phyloP scores from a whole-genome alignment of 2,329 filamentous ascomycete genomes.

The Herpotrichia juniperi region DNA sequence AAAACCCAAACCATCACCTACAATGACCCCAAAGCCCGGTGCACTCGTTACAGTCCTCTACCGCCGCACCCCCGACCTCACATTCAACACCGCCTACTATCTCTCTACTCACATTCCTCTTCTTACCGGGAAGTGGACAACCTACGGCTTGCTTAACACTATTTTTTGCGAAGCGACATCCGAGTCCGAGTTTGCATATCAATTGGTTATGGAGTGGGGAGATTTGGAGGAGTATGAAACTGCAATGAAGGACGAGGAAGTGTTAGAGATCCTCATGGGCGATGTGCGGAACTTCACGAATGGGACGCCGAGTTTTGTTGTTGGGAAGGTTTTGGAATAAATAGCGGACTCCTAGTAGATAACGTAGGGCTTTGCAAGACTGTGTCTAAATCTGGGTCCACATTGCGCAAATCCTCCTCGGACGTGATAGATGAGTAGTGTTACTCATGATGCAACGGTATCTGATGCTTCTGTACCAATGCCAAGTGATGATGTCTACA shows the following conservation, averaged over 20 bases:
- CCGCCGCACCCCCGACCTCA: constrained; percentile 35
- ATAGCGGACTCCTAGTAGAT: not conserved
- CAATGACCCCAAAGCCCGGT: constrained; percentile 1
- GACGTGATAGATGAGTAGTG: no score
- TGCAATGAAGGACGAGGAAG: constrained; percentile 9
- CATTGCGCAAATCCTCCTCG: no score
- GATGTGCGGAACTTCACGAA: constrained; percentile 37
- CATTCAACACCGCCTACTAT: constrained; percentile 55
- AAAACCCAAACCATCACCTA: not conserved
- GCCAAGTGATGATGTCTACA: no score
- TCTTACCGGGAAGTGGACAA: constrained; percentile 42
- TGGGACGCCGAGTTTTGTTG: constrained; percentile 34
- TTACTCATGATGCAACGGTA: constrained; percentile 34
- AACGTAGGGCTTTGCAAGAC: no score
- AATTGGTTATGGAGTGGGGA: constrained; percentile 11
- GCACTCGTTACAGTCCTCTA: constrained; percentile 36
- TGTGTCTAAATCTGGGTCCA: no score
- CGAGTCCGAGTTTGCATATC: constrained; percentile 12
- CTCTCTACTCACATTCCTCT: constrained; percentile 50
- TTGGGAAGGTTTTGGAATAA: constrained; percentile 14
- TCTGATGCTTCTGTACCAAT: constrained; percentile 23
- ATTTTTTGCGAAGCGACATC: not conserved
- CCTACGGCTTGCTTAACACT: constrained; percentile 8
- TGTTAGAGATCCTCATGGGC: constrained; percentile 34
- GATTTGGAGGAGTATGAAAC: constrained; percentile 12